Evolutionary conservation across 83 land plant species (phyloP), one percentile per base, ranked within the genome.

Genomic region (Picea abies): DNA sequence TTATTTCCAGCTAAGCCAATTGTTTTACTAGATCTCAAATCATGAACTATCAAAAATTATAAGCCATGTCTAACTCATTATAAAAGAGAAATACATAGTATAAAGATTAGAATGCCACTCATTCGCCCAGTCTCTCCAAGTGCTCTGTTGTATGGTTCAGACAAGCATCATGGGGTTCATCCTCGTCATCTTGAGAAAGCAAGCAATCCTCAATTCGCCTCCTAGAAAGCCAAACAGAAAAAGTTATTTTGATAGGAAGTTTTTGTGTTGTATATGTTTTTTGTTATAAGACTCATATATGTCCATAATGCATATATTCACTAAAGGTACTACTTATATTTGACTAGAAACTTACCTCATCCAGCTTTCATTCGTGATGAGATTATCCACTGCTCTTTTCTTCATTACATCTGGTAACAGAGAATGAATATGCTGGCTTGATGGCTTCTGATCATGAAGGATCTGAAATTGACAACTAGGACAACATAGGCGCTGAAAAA

Each of bases 401-500:
- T 71, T 86, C 86, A 90, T 83, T 47, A 79, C 56, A 70, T 84
- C 82, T 14, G 95, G 95, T 64, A 96, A 70, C 71, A 92, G 84
- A 12, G 87, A 82, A 76, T 70, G 85, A 32, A 88, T 83, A 4
- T 81, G 35, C 44, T 86, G 86, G 25, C 83, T 22, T 25, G 85
- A 78, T 66, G 85, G 22, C 37, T 80, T 63, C 25, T 86, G 89
- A 25, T 88, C 85, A 14, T 92, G 92, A 35, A 96, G 81, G 56
- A 96, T 93, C 89, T 98, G 99, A 81, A 87, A 93, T 60, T 60
- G 79, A 87, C 99, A 98, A 86, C 97, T 96, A 25, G 85, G 82
- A 73, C 99, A 98, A 73, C 92, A 95, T 78, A 79, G 25, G 11
- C 76, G 52, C 25, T 68, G 37, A 63, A 88, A 86, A 8, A 22